Percentiles rank a stretch among this genome's conserved stretches.
phyloP scores from a whole-genome alignment of 306 rosid genomes.

The Cucumis cinereus region DNA sequence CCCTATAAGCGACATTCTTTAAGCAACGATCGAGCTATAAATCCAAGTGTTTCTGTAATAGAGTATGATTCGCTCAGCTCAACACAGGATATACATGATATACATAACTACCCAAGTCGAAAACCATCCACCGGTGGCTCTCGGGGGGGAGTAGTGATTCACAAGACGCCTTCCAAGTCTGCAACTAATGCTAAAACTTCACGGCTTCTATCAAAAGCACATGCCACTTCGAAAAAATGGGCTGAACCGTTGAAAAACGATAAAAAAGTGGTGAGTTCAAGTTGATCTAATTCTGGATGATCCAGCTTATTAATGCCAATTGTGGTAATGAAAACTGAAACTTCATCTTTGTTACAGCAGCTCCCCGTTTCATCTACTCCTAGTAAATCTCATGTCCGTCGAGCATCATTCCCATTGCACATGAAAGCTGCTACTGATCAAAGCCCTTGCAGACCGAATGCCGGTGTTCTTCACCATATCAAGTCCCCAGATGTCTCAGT shows the following conservation, averaged over 20 bases:
- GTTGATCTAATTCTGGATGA: background rate
- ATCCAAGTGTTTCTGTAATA: slow-evolving; percentile 75
- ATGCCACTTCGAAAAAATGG: slow-evolving; percentile 35
- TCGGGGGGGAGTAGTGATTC: slow-evolving; percentile 27
- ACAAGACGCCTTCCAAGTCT: slow-evolving; percentile 41
- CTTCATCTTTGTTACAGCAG: slow-evolving; percentile 24
- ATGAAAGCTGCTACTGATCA: slow-evolving; percentile 29
- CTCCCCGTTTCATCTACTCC: slow-evolving; percentile 31
- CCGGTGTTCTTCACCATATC: slow-evolving; percentile 31
- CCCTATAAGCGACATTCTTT: slow-evolving; percentile 43
- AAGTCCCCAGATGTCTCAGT: slow-evolving; percentile 84
- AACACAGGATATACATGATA: slow-evolving; percentile 53
- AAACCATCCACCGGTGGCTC: slow-evolving; percentile 28
- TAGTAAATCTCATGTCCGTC: slow-evolving; percentile 36
- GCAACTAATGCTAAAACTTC: slow-evolving; percentile 28
- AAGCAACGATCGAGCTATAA: slow-evolving; percentile 56
- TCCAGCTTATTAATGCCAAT: slow-evolving; percentile 1
- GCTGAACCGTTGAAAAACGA: slow-evolving; percentile 36
- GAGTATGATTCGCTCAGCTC: slow-evolving; percentile 65
- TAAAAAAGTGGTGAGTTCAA: slow-evolving; percentile 33
- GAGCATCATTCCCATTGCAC: slow-evolving; percentile 75
- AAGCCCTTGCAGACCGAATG: slow-evolving; percentile 25
- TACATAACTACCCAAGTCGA: slow-evolving; percentile 32
- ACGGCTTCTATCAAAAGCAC: slow-evolving; percentile 35
- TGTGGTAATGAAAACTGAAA: background rate